phyloP scores from a whole-genome alignment of 371 early-diverging fungal species.

The Actinomortierella ambigua region DNA sequence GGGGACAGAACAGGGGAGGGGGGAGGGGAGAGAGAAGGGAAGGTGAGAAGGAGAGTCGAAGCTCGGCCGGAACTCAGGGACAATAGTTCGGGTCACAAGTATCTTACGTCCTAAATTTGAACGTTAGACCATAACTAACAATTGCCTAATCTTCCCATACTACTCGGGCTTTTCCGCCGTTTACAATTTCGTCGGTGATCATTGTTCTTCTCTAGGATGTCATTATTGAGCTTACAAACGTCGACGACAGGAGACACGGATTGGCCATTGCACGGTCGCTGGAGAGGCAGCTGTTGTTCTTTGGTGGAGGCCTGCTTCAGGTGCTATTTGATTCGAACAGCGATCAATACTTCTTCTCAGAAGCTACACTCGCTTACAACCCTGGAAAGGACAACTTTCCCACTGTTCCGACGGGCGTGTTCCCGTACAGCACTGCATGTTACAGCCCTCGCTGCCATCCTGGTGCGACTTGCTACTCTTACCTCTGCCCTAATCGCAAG shows the following conservation, averaged over 20 bases:
- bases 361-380: conserved; percentile 20
- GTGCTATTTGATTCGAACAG: conserved; percentile 38
- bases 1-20: too few species aligned
- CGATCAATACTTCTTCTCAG: conserved; percentile 39
- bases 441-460: conserved; percentile 33
- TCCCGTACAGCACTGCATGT: conserved; percentile 32
- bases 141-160: conserved; percentile 2
- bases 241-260: conserved; percentile 40
- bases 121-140: conserved; percentile 4
- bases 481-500: conserved; percentile 38
- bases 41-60: not conserved
- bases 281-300: conserved; percentile 30
- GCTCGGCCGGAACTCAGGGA: too few species aligned
- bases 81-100: too few species aligned
- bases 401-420: conserved; percentile 32
- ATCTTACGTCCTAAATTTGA: not conserved
- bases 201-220: conserved; percentile 23
- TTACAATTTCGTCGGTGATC: not conserved
- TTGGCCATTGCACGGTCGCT: conserved; percentile 39
- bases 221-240: conserved; percentile 31
- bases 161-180: not conserved
- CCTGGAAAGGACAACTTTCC: conserved; percentile 38
- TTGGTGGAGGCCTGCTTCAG: conserved; percentile 23
- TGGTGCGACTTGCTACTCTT: conserved; percentile 36
- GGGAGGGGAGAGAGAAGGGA: not conserved